Conservation (phyloP, 2,329 filamentous ascomycete species). For the Nigrospora osmanthi region DNA sequence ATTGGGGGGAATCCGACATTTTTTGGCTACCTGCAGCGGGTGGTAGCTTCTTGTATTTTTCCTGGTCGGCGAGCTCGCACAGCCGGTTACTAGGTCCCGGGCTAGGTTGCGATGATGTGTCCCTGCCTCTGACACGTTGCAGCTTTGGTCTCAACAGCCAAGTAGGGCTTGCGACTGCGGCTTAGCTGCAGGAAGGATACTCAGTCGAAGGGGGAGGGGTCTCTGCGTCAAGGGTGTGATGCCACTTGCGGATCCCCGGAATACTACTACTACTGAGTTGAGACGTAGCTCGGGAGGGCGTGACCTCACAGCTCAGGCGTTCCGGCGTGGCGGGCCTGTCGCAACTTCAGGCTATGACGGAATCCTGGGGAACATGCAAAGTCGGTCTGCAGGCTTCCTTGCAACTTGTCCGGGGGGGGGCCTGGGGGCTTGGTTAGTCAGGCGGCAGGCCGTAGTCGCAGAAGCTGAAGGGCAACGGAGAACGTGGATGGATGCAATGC, state of each 20-base stretch:
- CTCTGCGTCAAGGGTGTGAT: conserved; percentile 41
- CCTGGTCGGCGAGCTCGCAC: conserved; percentile 49
- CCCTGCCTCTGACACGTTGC: conserved; percentile 51
- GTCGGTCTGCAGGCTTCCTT: conserved; percentile 10
- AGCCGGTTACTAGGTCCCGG: conserved; percentile 35
- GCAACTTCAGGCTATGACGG: conserved; percentile 39
- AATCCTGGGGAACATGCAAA: conserved; percentile 18
- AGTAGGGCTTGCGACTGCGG: conserved; percentile 44
- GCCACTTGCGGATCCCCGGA: conserved; percentile 19
- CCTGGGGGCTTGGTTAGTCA: conserved; percentile 5
- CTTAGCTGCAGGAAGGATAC: conserved; percentile 40
- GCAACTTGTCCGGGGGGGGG: neutral
- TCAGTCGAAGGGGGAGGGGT: neutral
- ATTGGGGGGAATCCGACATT: conserved; percentile 85
- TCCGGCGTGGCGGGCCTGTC: conserved; percentile 21
- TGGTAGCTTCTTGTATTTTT: conserved; percentile 52
- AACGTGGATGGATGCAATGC: conserved; percentile 5
- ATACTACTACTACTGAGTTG: conserved; percentile 13
- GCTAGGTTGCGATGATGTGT: conserved; percentile 44
- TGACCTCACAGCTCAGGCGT: conserved; percentile 5
- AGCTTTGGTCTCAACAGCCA: conserved; percentile 21
- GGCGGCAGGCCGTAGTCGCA: conserved; percentile 5
- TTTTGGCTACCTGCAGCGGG: conserved; percentile 68
- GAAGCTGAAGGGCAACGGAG: conserved; percentile 3
- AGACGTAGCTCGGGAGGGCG: conserved; percentile 5